A percentile compares a stretch with the other conserved stretches of the same genome.
phyloP scores from a whole-genome alignment of 768 basidiomycete genomes.

The Rhodotorula diobovata region DNA sequence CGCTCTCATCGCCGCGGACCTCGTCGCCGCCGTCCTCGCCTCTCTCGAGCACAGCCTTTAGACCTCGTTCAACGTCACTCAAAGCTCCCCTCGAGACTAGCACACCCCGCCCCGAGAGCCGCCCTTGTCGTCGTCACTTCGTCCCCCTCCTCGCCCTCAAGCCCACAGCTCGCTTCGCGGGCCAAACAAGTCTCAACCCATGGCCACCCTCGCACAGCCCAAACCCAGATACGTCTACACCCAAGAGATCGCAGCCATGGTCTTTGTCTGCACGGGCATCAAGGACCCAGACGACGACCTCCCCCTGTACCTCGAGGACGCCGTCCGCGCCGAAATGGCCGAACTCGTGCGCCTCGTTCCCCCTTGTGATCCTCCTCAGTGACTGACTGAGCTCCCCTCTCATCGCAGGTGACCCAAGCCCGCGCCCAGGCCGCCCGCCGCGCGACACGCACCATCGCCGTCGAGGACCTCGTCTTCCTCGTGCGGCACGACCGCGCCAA shows the following conservation, averaged over 20 bases:
- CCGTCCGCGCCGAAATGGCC: constrained; percentile 81
- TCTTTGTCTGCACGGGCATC: constrained; percentile 92
- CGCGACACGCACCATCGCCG: constrained; percentile 75
- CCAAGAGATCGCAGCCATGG: constrained; percentile 5
- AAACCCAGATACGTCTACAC: constrained; percentile 10
- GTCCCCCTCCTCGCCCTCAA: too few relatives aligned
- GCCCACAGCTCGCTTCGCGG: too few relatives aligned
- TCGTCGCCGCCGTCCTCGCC: too few relatives aligned
- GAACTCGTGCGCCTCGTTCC: constrained; percentile 61
- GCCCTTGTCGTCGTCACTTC: background rate
- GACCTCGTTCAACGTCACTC: too few relatives aligned
- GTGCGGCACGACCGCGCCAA: constrained; percentile 90
- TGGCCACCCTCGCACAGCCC: background rate
- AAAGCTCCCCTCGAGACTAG: too few relatives aligned
- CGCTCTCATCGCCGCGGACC: too few relatives aligned
- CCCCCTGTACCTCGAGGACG: constrained; percentile 90
- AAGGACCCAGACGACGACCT: constrained; percentile 83
- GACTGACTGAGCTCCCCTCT: background rate
- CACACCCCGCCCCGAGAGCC: too few relatives aligned
- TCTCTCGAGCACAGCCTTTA: too few relatives aligned
- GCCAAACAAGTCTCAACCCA: too few relatives aligned
- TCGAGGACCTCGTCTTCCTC: constrained; percentile 93
- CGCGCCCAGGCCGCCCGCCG: constrained; percentile 74
- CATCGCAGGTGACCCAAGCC: constrained; percentile 70
- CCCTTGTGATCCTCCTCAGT: background rate